phyloP scores from a whole-genome alignment of 768 basidiomycete genomes.

The Trametes elegans region DNA sequence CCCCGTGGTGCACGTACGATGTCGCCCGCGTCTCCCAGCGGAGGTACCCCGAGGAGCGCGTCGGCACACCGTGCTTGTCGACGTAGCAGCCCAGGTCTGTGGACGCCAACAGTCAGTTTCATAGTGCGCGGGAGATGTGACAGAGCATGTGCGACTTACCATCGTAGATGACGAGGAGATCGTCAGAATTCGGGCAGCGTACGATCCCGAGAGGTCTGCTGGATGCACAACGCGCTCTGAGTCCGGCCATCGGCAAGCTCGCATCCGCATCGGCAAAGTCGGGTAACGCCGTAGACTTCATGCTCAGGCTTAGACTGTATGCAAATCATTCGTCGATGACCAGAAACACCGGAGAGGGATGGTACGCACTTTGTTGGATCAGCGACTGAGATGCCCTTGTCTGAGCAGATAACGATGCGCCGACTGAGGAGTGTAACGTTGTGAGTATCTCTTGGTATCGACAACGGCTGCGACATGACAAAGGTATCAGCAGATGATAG shows the following conservation, averaged over 20 bases:
- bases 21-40: slow-evolving; percentile 76
- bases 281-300: slow-evolving; percentile 50
- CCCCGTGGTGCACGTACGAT: slow-evolving; percentile 58
- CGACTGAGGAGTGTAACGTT: slow-evolving; percentile 58
- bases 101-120: too few species aligned
- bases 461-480: slow-evolving; percentile 49
- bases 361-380: slow-evolving; percentile 66
- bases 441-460: slow-evolving; percentile 69
- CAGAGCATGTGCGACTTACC: slow-evolving; percentile 40
- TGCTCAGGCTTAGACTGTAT: slow-evolving; percentile 35
- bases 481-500: too few species aligned
- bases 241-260: slow-evolving; percentile 41
- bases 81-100: slow-evolving; percentile 77
- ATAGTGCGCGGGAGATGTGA: not conserved
- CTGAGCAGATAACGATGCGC: slow-evolving; percentile 64
- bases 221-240: slow-evolving; percentile 58
- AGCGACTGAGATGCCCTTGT: slow-evolving; percentile 61
- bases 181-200: slow-evolving; percentile 44
- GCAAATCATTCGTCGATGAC: slow-evolving; percentile 26
- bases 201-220: slow-evolving; percentile 69
- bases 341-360: too few species aligned
- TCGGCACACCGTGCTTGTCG: slow-evolving; percentile 64
- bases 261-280: slow-evolving; percentile 45
- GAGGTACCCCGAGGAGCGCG: slow-evolving; percentile 59
- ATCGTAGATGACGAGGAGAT: slow-evolving; percentile 74